Evolutionary conservation across 1,139 yeast species (phyloP).

Genomic region (Blastobotrys indianensis): DNA sequence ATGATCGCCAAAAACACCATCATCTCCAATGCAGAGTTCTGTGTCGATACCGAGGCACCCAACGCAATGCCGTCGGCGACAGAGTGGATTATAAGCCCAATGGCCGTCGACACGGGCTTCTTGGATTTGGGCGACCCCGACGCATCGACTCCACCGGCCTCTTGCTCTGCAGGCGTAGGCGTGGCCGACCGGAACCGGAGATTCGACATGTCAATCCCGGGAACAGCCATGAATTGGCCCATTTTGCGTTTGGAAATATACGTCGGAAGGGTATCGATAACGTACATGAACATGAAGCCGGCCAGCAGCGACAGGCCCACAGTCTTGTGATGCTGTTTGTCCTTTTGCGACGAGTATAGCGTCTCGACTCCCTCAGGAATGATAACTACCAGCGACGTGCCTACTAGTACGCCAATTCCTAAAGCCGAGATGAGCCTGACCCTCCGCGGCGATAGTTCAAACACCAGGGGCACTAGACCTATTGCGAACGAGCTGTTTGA

Average conservation of each 20-base stretch:
- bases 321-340: constrained; percentile 13
- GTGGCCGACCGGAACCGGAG: constrained; percentile 12
- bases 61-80: constrained; percentile 71
- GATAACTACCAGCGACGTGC: constrained; percentile 58
- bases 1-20: constrained; percentile 55
- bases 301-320: constrained; percentile 39
- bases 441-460: constrained; percentile 30
- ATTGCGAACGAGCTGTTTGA: constrained; percentile 30
- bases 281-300: constrained; percentile 51
- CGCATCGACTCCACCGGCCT: neutral
- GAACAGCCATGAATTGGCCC: constrained; percentile 10
- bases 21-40: constrained; percentile 43
- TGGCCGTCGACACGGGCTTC: constrained; percentile 35
- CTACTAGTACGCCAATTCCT: constrained; percentile 59
- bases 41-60: constrained; percentile 53
- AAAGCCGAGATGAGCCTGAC: constrained; percentile 41
- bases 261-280: constrained; percentile 40
- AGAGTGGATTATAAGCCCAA: constrained; percentile 64
- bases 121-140: neutral
- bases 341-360: constrained; percentile 30
- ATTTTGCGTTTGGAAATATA: constrained; percentile 8
- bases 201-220: constrained; percentile 15
- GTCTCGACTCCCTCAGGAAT: constrained; percentile 66
- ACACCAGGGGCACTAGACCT: constrained; percentile 36
- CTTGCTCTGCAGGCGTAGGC: constrained; percentile 2